Evolutionary conservation across 257 asterid genomes (phyloP).

Genomic region (Solanum lycopersicoides): DNA sequence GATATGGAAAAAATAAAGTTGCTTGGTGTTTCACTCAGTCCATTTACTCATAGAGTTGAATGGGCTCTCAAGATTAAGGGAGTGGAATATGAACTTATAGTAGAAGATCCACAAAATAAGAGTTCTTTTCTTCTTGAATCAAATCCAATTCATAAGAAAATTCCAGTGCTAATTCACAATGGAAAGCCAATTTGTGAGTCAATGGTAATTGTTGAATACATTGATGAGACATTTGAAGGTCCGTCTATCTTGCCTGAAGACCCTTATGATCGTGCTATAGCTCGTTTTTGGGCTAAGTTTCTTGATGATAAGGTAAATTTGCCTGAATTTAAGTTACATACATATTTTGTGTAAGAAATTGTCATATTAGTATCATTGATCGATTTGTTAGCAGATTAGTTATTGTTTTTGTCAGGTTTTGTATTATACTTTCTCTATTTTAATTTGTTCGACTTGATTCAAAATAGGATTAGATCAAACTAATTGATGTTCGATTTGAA

Average conservation of each 20-base stretch:
- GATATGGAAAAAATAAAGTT: not conserved
- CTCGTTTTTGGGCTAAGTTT: not conserved
- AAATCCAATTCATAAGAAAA: not conserved
- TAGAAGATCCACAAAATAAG: not conserved
- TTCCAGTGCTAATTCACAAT: not conserved
- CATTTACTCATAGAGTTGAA: not conserved
- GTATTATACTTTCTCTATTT: accelerated
- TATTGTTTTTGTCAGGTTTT: not conserved
- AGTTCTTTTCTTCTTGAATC: not conserved
- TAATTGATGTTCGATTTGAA: no score
- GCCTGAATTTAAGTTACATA: not conserved
- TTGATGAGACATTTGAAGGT: not conserved
- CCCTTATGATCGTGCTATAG: not conserved
- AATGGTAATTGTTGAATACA: not conserved
- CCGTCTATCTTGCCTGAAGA: not conserved
- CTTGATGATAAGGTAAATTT: not conserved
- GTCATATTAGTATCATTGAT: no score
- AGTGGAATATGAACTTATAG: not conserved
- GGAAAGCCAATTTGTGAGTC: not conserved
- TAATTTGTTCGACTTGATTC: not conserved
- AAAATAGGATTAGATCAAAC: not conserved
- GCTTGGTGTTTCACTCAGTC: not conserved
- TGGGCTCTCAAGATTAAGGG: not conserved
- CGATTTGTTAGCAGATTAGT: not conserved
- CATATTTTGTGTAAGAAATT: not conserved